Evolutionary conservation across 2,329 filamentous ascomycete species (phyloP).

Genomic region (Fusarium tjaetaba): DNA sequence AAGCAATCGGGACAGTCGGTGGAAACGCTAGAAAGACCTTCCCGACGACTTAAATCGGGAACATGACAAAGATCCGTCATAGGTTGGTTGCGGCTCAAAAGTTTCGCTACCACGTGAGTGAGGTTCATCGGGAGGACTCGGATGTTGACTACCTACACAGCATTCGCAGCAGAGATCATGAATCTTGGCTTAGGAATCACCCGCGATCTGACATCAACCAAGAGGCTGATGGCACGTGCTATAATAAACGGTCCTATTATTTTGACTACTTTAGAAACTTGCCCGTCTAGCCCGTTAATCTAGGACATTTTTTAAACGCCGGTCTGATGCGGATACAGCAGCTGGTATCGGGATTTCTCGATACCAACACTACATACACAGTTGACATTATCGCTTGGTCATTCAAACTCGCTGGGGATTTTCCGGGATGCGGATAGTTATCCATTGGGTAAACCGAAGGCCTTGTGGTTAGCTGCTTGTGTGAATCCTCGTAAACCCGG

Average conservation of each 20-base stretch:
- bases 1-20: neutral
- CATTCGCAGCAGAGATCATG: neutral
- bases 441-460: neutral
- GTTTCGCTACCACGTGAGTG: slow-evolving; percentile 35
- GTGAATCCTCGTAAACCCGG: neutral
- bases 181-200: slow-evolving; percentile 6
- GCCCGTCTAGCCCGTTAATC: neutral
- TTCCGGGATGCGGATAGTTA: neutral
- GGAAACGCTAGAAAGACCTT: slow-evolving; percentile 14
- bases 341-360: slow-evolving; percentile 14
- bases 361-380: neutral
- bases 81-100: slow-evolving; percentile 16
- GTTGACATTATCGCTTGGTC: neutral
- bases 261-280: neutral
- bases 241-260: slow-evolving; percentile 19
- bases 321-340: neutral
- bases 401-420: neutral
- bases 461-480: slow-evolving; percentile 4
- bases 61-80: neutral
- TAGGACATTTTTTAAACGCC: neutral
- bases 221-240: slow-evolving; percentile 5
- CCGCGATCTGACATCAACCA: slow-evolving; percentile 7
- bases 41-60: slow-evolving; percentile 13
- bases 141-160: slow-evolving; percentile 1
- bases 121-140: slow-evolving; percentile 38